These are phyloP conservation scores for Sporodiniella umbellata DNA, from an alignment of 371 early-diverging fungal species.

Conservation along the genomic window DNA sequence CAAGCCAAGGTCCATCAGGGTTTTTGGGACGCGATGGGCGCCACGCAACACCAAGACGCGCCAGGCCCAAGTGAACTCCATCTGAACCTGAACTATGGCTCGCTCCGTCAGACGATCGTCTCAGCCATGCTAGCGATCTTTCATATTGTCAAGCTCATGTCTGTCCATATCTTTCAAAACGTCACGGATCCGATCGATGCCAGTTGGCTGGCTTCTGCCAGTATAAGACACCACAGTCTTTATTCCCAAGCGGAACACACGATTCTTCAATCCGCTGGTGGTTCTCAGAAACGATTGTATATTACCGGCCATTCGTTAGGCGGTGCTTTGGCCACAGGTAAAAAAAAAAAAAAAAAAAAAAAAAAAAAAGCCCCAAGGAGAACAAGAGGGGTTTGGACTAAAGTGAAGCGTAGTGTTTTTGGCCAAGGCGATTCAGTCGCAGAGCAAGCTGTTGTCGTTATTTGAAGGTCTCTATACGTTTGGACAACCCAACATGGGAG, in stretches of 20 bases:
- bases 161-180: conserved; percentile 29
- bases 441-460: conserved; percentile 38
- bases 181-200: conserved; percentile 45
- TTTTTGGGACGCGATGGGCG: conserved; percentile 55
- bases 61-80: no score
- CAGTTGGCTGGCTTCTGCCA: conserved; percentile 30
- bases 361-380: no score
- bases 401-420: conserved; percentile 22
- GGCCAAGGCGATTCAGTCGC: conserved; percentile 53
- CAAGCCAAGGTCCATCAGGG: conserved; percentile 55
- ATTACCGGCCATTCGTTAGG: conserved; percentile 42
- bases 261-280: conserved; percentile 15
- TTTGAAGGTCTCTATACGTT: conserved; percentile 56
- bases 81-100: conserved; percentile 29
- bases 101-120: conserved; percentile 26
- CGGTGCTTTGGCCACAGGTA: conserved; percentile 39
- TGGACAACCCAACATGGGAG: conserved; percentile 54
- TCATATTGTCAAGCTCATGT: conserved; percentile 21
- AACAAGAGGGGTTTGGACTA: no score
- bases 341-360: not conserved
- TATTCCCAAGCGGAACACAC: conserved; percentile 35
- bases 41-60: conserved; percentile 6
- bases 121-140: conserved; percentile 27
- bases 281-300: conserved; percentile 20
- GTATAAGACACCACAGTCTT: conserved; percentile 25